These are phyloP conservation scores for Trichoderma sp. DNA, from an alignment of 2,329 filamentous ascomycete genomes.

Conservation along the genomic window DNA sequence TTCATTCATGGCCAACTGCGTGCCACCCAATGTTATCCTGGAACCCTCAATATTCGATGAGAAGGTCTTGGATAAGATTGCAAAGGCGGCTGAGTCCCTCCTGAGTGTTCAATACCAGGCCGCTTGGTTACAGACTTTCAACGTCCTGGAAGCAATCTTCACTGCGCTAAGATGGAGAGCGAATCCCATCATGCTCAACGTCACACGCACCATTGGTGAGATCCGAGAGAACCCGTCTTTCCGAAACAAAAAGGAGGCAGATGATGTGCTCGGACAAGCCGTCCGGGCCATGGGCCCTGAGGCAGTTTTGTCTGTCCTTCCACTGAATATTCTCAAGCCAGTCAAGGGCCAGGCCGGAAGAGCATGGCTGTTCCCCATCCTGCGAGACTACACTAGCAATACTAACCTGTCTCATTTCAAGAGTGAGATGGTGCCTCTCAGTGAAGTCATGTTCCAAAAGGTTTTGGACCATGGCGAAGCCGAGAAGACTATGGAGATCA, in stretches of 20 bases:
- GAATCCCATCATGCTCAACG: constrained; percentile 73
- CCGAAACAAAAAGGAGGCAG: constrained; percentile 90
- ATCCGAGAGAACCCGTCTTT: constrained; percentile 88
- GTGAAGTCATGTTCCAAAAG: constrained; percentile 85
- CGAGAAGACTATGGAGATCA: constrained; percentile 93
- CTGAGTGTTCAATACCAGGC: constrained; percentile 90
- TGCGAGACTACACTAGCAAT: constrained; percentile 88
- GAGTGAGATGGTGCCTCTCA: constrained; percentile 83
- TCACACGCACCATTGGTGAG: constrained; percentile 81
- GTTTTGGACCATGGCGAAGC: constrained; percentile 80
- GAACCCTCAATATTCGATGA: constrained; percentile 93
- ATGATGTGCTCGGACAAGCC: constrained; percentile 85
- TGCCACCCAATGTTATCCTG: constrained; percentile 79
- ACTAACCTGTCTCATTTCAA: constrained; percentile 86
- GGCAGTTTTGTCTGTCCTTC: constrained; percentile 78
- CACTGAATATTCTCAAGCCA: constrained; percentile 81
- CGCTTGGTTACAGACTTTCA: constrained; percentile 94
- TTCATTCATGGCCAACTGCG: constrained; percentile 87
- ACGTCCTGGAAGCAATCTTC: constrained; percentile 83
- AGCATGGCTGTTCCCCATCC: constrained; percentile 91
- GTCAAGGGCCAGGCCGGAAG: constrained; percentile 78
- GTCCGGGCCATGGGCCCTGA: constrained; percentile 89
- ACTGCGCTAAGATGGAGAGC: constrained; percentile 85
- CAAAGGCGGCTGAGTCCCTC: constrained; percentile 71
- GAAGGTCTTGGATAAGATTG: constrained; percentile 81